Percentiles rank a stretch among this genome's conserved stretches.
These are phyloP conservation scores for Colletotrichum cereale DNA, from an alignment of 2,329 filamentous ascomycete species.

Conservation along the genomic window DNA sequence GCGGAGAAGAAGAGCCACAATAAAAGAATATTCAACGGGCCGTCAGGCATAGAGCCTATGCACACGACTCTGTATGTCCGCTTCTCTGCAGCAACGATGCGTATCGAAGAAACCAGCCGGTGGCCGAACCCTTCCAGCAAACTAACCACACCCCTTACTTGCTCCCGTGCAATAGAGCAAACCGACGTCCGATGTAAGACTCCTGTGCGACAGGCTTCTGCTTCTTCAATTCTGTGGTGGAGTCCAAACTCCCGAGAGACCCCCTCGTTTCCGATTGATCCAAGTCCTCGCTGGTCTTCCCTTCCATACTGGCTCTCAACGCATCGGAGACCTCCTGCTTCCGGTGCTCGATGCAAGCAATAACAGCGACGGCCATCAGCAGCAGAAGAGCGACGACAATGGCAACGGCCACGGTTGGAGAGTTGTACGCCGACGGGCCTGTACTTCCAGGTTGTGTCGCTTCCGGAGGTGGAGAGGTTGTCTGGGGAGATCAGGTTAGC, in stretches of 20 bases:
- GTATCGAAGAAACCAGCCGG: background rate
- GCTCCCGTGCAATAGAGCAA: background rate
- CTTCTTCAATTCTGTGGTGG: constrained; percentile 6
- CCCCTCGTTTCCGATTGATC: background rate
- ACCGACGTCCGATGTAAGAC: background rate
- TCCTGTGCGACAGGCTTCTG: constrained; percentile 1
- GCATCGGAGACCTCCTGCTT: constrained; percentile 12
- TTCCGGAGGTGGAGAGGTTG: background rate
- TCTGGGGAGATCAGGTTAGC: background rate
- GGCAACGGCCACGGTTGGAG: constrained; percentile 7
- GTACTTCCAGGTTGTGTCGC: background rate
- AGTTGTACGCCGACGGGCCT: background rate
- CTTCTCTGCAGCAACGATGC: background rate
- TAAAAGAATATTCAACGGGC: too few relatives aligned
- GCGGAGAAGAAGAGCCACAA: background rate
- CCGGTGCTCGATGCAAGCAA: constrained; percentile 5
- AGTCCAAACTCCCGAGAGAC: constrained; percentile 17
- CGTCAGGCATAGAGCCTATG: background rate
- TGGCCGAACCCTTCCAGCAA: background rate
- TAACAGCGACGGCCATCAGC: background rate
- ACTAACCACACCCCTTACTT: background rate
- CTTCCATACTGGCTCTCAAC: background rate
- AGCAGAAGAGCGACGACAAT: constrained; percentile 13
- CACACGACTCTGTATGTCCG: too few relatives aligned
- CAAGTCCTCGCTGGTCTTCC: background rate